Evolutionary conservation across 2,329 filamentous ascomycete species (phyloP).

Genomic region (Aspergillus udagawae): DNA sequence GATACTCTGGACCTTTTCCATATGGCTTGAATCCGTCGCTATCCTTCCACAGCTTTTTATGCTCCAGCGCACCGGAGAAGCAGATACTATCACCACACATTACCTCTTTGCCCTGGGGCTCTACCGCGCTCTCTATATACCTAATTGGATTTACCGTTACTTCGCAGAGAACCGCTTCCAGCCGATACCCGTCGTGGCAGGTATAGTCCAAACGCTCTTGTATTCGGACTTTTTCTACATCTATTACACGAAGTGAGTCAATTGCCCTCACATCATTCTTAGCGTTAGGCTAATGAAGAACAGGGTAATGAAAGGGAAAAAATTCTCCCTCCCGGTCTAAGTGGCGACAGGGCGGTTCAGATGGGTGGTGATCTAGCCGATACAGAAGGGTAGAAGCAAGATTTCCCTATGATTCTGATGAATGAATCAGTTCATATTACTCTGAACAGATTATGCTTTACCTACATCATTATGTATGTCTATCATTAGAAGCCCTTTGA

Average conservation of each 20-base stretch:
- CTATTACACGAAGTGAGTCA: slow-evolving; percentile 84
- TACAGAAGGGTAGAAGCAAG: neutral
- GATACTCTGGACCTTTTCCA: slow-evolving; percentile 95
- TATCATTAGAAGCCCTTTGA: neutral
- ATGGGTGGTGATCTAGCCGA: neutral
- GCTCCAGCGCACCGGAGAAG: slow-evolving; percentile 94
- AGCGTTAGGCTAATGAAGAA: slow-evolving; percentile 2
- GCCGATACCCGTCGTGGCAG: slow-evolving; percentile 82
- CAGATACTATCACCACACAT: slow-evolving; percentile 98
- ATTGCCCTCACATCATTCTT: neutral
- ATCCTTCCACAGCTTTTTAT: slow-evolving; percentile 98
- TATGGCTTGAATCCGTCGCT: slow-evolving; percentile 95
- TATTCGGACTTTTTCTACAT: slow-evolving; percentile 99
- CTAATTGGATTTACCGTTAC: slow-evolving; percentile 96
- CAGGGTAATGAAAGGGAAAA: slow-evolving; percentile 75
- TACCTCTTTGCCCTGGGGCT: slow-evolving; percentile 90
- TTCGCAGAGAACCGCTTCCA: slow-evolving; percentile 76
- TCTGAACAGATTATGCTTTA: neutral
- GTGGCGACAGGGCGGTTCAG: neutral
- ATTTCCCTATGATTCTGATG: neutral
- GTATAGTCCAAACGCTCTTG: slow-evolving; percentile 85
- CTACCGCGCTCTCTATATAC: slow-evolving; percentile 93
- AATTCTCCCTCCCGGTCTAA: slow-evolving; percentile 79
- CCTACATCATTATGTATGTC: neutral
- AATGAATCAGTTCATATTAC: neutral